phyloP scores from a whole-genome alignment of 345 rosid species.

The Noccaea bulbosa region DNA sequence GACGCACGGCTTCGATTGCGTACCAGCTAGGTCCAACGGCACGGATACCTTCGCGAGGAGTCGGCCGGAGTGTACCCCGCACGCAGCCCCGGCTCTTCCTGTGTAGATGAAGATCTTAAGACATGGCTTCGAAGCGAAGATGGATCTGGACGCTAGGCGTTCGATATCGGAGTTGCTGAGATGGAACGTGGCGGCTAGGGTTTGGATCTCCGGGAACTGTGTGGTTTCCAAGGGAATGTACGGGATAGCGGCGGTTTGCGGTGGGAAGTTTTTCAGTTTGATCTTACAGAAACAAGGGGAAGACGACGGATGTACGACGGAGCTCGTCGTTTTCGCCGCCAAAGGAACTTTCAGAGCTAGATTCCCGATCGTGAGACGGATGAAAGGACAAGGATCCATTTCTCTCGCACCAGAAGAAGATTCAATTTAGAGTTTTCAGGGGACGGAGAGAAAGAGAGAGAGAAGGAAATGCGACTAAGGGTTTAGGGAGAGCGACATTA shows the following conservation, averaged over 20 bases:
- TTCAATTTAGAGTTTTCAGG: conserved; percentile 10
- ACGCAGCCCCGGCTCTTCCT: conserved; percentile 70
- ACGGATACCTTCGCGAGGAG: conserved; percentile 72
- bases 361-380: conserved; percentile 71
- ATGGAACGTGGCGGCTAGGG: conserved; percentile 74
- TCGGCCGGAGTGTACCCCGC: conserved; percentile 75
- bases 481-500: conserved; percentile 35
- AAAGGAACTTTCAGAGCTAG: conserved; percentile 75
- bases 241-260: conserved; percentile 70
- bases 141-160: conserved; percentile 60
- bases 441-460: neutral
- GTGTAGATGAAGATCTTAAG: conserved; percentile 70
- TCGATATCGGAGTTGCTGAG: conserved; percentile 68
- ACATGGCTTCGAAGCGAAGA: conserved; percentile 58
- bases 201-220: conserved; percentile 48
- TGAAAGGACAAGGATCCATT: conserved; percentile 97
- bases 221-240: conserved; percentile 55
- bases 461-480: conserved; percentile 2
- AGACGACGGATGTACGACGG: conserved; percentile 80
- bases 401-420: neutral
- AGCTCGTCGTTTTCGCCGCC: conserved; percentile 66
- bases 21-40: conserved; percentile 76
- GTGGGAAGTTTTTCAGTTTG: conserved; percentile 67
- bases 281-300: conserved; percentile 85
- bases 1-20: conserved; percentile 54